These are phyloP conservation scores for Aspergillus incahuasiensis DNA, from an alignment of 495 filamentous ascomycete genomes.

Conservation along the genomic window DNA sequence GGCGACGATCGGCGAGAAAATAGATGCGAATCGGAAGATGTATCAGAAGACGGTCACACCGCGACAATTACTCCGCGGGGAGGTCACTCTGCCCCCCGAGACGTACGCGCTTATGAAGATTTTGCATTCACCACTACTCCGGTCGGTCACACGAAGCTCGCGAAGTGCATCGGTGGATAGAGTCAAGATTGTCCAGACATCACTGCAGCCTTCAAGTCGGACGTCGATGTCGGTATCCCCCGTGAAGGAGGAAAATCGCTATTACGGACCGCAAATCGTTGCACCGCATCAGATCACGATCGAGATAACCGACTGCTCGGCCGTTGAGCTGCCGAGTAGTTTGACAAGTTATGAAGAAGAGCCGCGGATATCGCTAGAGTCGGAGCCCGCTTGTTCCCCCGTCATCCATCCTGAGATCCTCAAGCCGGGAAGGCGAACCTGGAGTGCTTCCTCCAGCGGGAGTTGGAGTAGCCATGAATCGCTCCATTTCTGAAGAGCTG, in stretches of 20 bases:
- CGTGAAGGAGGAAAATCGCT: neutral
- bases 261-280: neutral
- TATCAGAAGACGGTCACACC: conserved; percentile 76
- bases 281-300: neutral
- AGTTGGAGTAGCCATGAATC: conserved; percentile 7
- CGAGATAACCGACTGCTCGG: neutral
- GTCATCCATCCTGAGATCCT: neutral
- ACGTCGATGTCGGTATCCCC: neutral
- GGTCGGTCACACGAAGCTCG: neutral
- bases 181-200: neutral
- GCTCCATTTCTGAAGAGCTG: neutral
- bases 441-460: neutral
- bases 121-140: conserved; percentile 8
- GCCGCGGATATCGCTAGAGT: neutral
- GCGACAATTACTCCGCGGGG: conserved; percentile 70
- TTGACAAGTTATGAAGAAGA: neutral
- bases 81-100: conserved; percentile 67
- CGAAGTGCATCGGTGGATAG: neutral
- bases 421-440: neutral
- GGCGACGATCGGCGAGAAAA: conserved; percentile 76
- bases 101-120: conserved; percentile 66
- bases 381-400: neutral
- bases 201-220: neutral
- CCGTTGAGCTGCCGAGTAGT: neutral
- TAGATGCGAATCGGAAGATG: conserved; percentile 86